A percentile compares a stretch with the other conserved stretches of the same genome.
These are phyloP conservation scores for Dactylellina cionopaga DNA, from an alignment of 2,329 filamentous ascomycete species.

Conservation along the genomic window DNA sequence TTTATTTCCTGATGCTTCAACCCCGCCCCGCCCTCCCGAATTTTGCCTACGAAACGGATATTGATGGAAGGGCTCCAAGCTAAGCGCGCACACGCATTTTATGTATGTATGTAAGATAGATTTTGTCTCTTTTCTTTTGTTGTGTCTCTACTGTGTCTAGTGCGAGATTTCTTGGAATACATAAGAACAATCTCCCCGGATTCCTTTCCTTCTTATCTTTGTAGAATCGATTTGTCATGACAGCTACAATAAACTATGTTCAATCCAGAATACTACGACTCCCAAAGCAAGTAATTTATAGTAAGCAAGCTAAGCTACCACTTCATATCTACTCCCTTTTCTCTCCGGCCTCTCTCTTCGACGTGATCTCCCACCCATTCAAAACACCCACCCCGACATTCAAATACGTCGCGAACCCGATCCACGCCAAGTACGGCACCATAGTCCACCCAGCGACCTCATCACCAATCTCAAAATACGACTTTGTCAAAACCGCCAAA, in stretches of 20 bases:
- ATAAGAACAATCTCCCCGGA: slow-evolving; percentile 47
- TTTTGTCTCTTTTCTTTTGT: slow-evolving; percentile 1
- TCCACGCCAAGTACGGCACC: slow-evolving; percentile 84
- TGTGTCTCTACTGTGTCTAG: slow-evolving; percentile 7
- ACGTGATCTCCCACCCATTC: slow-evolving; percentile 72
- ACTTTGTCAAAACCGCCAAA: slow-evolving; percentile 77
- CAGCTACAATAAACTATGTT: no score
- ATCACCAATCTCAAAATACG: slow-evolving; percentile 78
- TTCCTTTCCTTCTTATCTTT: no score
- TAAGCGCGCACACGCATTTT: slow-evolving; percentile 9
- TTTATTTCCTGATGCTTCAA: no score
- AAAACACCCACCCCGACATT: slow-evolving; percentile 74
- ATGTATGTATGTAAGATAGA: slow-evolving; percentile 52
- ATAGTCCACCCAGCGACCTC: slow-evolving; percentile 76
- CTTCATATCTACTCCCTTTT: slow-evolving; percentile 54
- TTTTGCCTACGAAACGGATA: slow-evolving; percentile 6
- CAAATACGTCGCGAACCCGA: slow-evolving; percentile 87
- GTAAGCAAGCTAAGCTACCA: no score
- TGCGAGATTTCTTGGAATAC: slow-evolving; percentile 35
- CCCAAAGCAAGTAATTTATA: no score
- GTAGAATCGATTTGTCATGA: no score
- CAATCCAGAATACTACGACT: no score
- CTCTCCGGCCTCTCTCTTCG: slow-evolving; percentile 56
- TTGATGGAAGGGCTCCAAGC: slow-evolving; percentile 14
- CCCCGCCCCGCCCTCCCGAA: no score